These are phyloP conservation scores for Kokia cookei DNA, from an alignment of 441 rosid genomes.

Conservation along the genomic window DNA sequence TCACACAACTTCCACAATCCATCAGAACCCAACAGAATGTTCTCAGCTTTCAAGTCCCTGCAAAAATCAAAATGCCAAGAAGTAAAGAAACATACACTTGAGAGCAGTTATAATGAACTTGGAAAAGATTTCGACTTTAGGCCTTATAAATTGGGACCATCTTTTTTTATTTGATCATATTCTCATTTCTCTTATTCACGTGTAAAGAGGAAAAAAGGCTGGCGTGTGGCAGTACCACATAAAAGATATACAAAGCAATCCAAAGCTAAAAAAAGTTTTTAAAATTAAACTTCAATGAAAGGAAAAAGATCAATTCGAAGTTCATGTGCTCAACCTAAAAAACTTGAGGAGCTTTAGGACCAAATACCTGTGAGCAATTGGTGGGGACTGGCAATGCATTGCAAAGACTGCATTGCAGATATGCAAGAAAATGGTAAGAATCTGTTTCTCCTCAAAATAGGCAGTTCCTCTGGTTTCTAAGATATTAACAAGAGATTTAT, in stretches of 20 bases:
- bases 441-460: constrained; percentile 82
- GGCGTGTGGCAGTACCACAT: neutral
- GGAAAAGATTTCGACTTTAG: neutral
- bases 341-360: neutral
- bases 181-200: neutral
- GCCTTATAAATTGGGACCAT: neutral
- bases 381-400: constrained; percentile 87
- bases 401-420: constrained; percentile 94
- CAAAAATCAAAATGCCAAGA: constrained; percentile 10
- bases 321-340: neutral
- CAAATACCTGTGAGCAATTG: constrained; percentile 81
- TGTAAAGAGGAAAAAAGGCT: neutral
- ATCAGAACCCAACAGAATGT: constrained; percentile 72
- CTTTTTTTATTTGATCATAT: neutral
- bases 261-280: neutral
- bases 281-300: neutral
- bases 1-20: constrained; percentile 89
- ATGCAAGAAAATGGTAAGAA: constrained; percentile 67
- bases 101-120: neutral
- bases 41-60: constrained; percentile 95
- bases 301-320: neutral
- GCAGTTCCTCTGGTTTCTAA: constrained; percentile 80
- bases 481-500: constrained; percentile 73
- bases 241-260: neutral
- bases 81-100: neutral